Percentiles rank a stretch among this genome's conserved stretches.
phyloP scores from a whole-genome alignment of 257 asterid genomes.

The Lithospermum erythrorhizon region DNA sequence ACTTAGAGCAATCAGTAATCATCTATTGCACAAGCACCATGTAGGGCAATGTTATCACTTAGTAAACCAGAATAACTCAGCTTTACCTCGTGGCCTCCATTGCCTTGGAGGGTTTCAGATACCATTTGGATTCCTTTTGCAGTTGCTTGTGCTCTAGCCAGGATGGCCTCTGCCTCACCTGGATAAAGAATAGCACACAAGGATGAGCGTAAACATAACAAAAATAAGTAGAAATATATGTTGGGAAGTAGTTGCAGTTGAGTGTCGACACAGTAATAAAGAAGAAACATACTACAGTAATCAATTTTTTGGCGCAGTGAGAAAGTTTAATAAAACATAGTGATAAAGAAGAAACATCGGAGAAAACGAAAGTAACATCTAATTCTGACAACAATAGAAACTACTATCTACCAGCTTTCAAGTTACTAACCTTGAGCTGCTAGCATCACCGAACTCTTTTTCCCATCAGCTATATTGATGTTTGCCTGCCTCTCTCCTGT shows the following conservation, averaged over 20 bases:
- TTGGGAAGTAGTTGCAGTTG: neutral
- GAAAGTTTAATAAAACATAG: too few relatives aligned
- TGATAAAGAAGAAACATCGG: neutral
- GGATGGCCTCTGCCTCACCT: slow-evolving; percentile 97
- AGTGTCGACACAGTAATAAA: neutral
- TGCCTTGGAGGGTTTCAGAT: slow-evolving; percentile 47
- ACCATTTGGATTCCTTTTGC: slow-evolving; percentile 71
- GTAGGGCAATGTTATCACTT: neutral
- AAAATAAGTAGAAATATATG: neutral
- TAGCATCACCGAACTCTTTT: slow-evolving; percentile 58
- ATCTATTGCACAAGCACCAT: neutral
- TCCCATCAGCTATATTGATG: slow-evolving; percentile 75
- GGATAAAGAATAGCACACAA: slow-evolving; percentile 7
- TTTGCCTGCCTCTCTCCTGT: slow-evolving; percentile 90
- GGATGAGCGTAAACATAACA: neutral
- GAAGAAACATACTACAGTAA: too few relatives aligned
- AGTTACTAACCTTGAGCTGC: slow-evolving; percentile 13
- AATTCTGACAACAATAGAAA: neutral
- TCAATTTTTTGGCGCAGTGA: neutral
- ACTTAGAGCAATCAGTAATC: too few relatives aligned
- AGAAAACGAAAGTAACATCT: neutral
- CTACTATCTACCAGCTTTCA: neutral
- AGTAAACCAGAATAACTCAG: slow-evolving; percentile 2
- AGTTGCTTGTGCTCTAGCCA: slow-evolving; percentile 73
- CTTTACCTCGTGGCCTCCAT: slow-evolving; percentile 73